Evolutionary conservation across 2,329 filamentous ascomycete species (phyloP).

Genomic region (Cadophora malorum): DNA sequence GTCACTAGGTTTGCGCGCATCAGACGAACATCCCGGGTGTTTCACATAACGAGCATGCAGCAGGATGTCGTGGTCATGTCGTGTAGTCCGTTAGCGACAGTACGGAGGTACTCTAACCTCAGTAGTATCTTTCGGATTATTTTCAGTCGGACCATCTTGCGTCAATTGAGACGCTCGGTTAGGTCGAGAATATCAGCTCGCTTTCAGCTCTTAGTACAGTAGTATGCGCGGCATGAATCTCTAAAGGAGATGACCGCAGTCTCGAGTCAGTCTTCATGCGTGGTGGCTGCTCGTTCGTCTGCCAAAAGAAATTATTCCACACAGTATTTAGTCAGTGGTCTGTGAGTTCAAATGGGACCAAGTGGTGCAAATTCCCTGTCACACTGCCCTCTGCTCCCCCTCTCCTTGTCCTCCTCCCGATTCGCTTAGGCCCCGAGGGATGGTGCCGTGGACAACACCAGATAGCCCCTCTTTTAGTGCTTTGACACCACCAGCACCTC

Average conservation of each 20-base stretch:
- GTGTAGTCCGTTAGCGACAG: neutral
- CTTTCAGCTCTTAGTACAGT: neutral
- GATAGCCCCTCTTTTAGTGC: slow-evolving; percentile 24
- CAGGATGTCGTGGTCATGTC: neutral
- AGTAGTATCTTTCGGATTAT: neutral
- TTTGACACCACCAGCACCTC: slow-evolving; percentile 26
- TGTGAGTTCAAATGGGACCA: slow-evolving; percentile 13
- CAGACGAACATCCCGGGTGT: slow-evolving; percentile 39
- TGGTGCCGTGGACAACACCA: neutral
- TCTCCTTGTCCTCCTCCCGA: neutral
- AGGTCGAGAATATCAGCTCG: neutral
- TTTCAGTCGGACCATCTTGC: neutral
- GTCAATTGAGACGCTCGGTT: neutral
- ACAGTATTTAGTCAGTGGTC: slow-evolving; percentile 1
- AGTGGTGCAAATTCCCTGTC: neutral
- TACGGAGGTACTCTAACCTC: neutral
- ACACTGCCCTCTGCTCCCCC: slow-evolving; percentile 12
- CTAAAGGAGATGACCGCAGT: slow-evolving; percentile 27
- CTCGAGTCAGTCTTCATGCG: slow-evolving; percentile 15
- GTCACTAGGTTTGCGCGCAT: slow-evolving; percentile 27
- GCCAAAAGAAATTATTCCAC: slow-evolving; percentile 7
- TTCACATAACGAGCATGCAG: slow-evolving; percentile 33
- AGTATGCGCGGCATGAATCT: slow-evolving; percentile 10
- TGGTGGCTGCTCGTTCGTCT: slow-evolving; percentile 4
- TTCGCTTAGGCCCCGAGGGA: slow-evolving; percentile 11